Percentiles rank a stretch among this genome's conserved stretches.
These are phyloP conservation scores for Nidularia sp. DNA, from an alignment of 768 basidiomycete species.

Conservation along the genomic window DNA sequence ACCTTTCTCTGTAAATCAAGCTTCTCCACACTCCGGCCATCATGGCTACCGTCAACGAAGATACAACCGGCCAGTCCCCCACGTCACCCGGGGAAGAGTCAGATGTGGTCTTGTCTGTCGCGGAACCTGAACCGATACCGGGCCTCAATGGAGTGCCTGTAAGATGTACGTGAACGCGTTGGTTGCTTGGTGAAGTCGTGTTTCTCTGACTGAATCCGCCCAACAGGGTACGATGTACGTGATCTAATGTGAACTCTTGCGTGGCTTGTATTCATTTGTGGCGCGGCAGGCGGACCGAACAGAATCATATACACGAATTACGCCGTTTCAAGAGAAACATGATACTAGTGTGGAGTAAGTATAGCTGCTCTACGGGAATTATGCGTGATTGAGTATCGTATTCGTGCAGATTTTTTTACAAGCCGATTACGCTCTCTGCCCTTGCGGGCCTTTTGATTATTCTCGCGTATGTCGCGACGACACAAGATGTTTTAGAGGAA, in stretches of 20 bases:
- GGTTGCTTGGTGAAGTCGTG: conserved; percentile 6
- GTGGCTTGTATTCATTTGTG: conserved; percentile 11
- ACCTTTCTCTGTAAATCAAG: conserved; percentile 9
- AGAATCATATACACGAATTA: conserved; percentile 78
- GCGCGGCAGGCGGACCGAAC: conserved; percentile 69
- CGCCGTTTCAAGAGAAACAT: conserved; percentile 78
- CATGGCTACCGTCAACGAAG: conserved; percentile 20
- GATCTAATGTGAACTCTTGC: conserved; percentile 7
- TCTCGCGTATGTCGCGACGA: conserved; percentile 78
- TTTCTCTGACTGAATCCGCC: conserved; percentile 10
- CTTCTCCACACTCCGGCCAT: conserved; percentile 10
- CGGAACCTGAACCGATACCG: conserved; percentile 64
- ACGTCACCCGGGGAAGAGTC: conserved; percentile 62
- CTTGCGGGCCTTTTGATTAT: conserved; percentile 62
- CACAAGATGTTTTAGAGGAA: conserved; percentile 81
- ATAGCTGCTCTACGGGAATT: too few relatives aligned
- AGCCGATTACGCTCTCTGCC: conserved; percentile 75
- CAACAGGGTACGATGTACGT: conserved; percentile 82
- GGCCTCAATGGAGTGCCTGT: conserved; percentile 74
- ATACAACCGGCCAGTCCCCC: conserved; percentile 34
- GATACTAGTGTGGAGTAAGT: conserved; percentile 82
- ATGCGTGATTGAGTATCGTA: not conserved
- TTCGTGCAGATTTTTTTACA: conserved; percentile 75
- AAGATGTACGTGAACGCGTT: conserved; percentile 56
- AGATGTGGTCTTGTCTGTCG: conserved; percentile 45